Percentiles rank a stretch among this genome's conserved stretches.
These are phyloP conservation scores for Coemansia sp. DNA, from an alignment of 192 early-diverging fungal species.

Conservation along the genomic window DNA sequence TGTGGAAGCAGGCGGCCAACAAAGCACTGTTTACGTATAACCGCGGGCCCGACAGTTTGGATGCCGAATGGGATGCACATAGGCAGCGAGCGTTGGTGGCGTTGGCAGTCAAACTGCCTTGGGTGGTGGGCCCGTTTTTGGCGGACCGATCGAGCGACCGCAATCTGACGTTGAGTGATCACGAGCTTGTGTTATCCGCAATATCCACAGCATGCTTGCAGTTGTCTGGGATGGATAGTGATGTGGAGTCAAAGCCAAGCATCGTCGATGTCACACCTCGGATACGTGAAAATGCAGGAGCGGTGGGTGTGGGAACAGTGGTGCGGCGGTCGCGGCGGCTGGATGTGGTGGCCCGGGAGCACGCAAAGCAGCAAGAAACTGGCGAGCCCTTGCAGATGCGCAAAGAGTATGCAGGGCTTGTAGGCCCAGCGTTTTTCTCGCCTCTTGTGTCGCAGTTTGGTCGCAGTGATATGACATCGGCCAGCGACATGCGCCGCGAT, in stretches of 20 bases:
- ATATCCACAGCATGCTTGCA: constrained; percentile 43
- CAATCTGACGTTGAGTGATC: constrained; percentile 39
- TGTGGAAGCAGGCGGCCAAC: constrained; percentile 39
- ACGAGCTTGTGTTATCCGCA: constrained; percentile 42
- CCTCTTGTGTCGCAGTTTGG: constrained; percentile 49
- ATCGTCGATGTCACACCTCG: neutral
- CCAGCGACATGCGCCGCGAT: constrained; percentile 32
- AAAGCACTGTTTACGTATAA: constrained; percentile 35
- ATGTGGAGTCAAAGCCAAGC: neutral
- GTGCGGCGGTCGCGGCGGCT: constrained; percentile 40
- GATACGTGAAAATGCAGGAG: neutral
- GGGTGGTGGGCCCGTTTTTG: constrained; percentile 35
- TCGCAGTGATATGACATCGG: constrained; percentile 29
- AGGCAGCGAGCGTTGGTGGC: constrained; percentile 27
- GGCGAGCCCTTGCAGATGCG: constrained; percentile 3
- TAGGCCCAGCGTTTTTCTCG: constrained; percentile 46
- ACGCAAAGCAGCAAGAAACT: neutral
- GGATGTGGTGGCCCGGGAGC: constrained; percentile 17
- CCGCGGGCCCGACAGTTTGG: constrained; percentile 37
- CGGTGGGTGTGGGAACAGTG: constrained; percentile 28
- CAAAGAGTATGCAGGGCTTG: constrained; percentile 18
- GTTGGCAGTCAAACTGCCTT: constrained; percentile 27
- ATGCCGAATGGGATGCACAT: constrained; percentile 33
- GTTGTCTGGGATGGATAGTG: constrained; percentile 16
- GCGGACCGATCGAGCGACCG: constrained; percentile 43